A percentile compares a stretch with the other conserved stretches of the same genome.
Evolutionary conservation across 1,284 basidiomycete genomes (phyloP).

Genomic region (Rhodotorula sp.): DNA sequence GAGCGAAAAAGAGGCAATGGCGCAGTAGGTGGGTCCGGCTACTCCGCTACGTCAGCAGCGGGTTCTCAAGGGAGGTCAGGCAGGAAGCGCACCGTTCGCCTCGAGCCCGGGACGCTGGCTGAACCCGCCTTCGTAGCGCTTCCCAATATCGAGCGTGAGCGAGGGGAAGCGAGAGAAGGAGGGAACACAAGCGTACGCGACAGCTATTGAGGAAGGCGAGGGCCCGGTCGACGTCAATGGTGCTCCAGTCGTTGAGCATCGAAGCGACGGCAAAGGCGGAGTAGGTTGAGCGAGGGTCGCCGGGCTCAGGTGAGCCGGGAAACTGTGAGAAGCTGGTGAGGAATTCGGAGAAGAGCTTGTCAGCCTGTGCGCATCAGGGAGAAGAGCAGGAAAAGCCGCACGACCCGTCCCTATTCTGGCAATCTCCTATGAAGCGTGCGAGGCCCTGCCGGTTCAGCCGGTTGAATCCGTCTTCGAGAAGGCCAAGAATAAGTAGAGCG

Average conservation of each 20-base stretch:
- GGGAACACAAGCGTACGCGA: conserved; percentile 58
- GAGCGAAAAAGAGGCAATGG: conserved; percentile 74
- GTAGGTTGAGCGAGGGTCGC: conserved; percentile 80
- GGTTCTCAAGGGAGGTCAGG: neutral
- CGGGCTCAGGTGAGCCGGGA: conserved; percentile 62
- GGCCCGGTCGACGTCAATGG: conserved; percentile 65
- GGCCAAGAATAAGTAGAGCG: conserved; percentile 73
- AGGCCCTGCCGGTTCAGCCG: conserved; percentile 67
- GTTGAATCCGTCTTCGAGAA: conserved; percentile 77
- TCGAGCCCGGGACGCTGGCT: conserved; percentile 78
- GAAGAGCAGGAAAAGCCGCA: conserved; percentile 49
- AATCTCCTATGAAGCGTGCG: conserved; percentile 63
- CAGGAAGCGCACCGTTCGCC: conserved; percentile 66
- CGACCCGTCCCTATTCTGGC: conserved; percentile 81
- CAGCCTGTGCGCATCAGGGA: neutral
- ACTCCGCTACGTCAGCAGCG: neutral
- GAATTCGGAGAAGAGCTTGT: too few species aligned
- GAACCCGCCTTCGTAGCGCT: conserved; percentile 93
- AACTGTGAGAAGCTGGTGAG: conserved; percentile 70
- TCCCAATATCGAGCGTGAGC: conserved; percentile 6
- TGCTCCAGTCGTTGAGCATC: conserved; percentile 75
- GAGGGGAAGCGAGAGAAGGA: neutral
- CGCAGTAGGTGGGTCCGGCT: conserved; percentile 94
- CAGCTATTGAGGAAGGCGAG: conserved; percentile 67
- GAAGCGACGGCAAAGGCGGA: conserved; percentile 80